phyloP scores from a whole-genome alignment of 148 eudicot species.

The Silene uniflora region DNA sequence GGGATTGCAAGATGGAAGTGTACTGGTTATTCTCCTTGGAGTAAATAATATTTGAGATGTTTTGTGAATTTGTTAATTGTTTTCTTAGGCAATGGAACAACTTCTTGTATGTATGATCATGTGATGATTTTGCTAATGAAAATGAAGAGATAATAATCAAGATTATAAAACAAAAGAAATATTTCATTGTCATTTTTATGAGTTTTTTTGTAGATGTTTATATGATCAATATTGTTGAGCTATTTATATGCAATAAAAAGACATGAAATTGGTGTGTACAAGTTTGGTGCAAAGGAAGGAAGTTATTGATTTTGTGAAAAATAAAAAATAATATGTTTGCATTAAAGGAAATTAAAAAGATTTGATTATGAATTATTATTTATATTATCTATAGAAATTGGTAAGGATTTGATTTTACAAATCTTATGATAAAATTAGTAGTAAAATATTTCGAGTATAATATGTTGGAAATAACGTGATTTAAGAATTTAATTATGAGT shows the following conservation, averaged over 20 bases:
- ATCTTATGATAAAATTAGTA: no score
- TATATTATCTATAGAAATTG: no score
- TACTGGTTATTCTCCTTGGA: neutral
- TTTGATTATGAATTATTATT: neutral
- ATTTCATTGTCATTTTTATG: neutral
- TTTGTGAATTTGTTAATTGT: neutral
- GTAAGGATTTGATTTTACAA: no score
- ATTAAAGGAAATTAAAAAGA: neutral
- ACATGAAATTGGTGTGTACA: neutral
- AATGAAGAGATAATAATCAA: neutral
- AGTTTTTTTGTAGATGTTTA: neutral
- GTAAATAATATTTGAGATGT: neutral
- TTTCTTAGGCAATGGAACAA: conserved; percentile 1
- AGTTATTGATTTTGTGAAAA: neutral
- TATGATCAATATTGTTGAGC: neutral
- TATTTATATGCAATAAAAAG: neutral
- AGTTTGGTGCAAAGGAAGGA: neutral
- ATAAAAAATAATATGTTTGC: neutral
- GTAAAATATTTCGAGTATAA: no score
- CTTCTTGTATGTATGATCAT: conserved; percentile 1
- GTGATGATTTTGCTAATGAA: neutral
- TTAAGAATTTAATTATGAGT: no score
- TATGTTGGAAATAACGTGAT: no score
- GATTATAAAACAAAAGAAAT: neutral
- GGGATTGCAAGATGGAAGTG: conserved; percentile 21